Evolutionary conservation across 2,329 filamentous ascomycete genomes (phyloP).

Genomic region (Talaromyces sp.): DNA sequence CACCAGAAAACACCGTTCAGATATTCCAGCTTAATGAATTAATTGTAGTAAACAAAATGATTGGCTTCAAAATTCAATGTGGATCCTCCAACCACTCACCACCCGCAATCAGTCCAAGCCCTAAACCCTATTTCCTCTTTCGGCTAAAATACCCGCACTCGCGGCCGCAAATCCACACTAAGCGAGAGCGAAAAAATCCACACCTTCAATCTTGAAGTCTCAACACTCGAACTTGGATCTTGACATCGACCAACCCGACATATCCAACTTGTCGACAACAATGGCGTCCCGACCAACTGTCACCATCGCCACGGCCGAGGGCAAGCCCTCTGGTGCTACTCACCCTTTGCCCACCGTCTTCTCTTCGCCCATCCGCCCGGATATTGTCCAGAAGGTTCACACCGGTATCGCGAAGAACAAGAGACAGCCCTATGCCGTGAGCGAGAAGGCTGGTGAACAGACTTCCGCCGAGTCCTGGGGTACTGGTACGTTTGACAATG

Average conservation of each 20-base stretch:
- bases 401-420: slow-evolving; percentile 99
- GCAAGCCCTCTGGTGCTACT: slow-evolving; percentile 82
- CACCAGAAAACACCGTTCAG: not conserved
- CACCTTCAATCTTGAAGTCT: slow-evolving; percentile 22
- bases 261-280: slow-evolving; percentile 48
- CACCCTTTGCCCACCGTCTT: slow-evolving; percentile 95
- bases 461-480: slow-evolving; percentile 99
- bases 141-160: slow-evolving; percentile 9
- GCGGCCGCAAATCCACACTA: slow-evolving; percentile 26
- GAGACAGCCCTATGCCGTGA: slow-evolving; percentile 98
- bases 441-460: slow-evolving; percentile 99
- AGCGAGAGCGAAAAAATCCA: slow-evolving; percentile 43
- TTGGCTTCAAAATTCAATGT: not conserved
- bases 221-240: slow-evolving; percentile 27
- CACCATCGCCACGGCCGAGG: slow-evolving; percentile 94
- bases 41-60: not conserved
- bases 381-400: slow-evolving; percentile 96
- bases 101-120: not conserved
- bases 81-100: not conserved
- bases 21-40: not conserved
- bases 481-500: slow-evolving; percentile 69
- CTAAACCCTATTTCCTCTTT: slow-evolving; percentile 18
- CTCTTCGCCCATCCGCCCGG: slow-evolving; percentile 92
- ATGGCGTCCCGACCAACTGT: slow-evolving; percentile 98
- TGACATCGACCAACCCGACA: slow-evolving; percentile 37